Conservation (phyloP, 352 stramenopile genomes). For the Phytophthora melonis region DNA sequence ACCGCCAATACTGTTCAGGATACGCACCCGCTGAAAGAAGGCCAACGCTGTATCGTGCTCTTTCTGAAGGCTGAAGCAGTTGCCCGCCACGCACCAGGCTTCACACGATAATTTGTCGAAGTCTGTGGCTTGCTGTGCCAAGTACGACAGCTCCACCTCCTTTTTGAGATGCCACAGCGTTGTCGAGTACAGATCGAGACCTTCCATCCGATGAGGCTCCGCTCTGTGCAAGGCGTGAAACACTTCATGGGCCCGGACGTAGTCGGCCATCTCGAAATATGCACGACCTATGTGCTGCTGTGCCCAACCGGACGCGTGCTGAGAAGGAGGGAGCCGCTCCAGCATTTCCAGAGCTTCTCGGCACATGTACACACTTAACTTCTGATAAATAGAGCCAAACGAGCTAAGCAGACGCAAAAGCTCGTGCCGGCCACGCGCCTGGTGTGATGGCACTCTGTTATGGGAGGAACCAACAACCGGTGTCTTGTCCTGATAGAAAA, state of each 20-base stretch:
- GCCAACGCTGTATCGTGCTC: constrained; percentile 96
- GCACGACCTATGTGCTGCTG: constrained; percentile 94
- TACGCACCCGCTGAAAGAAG: constrained; percentile 94
- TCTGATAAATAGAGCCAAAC: constrained; percentile 82
- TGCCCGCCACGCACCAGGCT: constrained; percentile 97
- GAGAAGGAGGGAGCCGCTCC: constrained; percentile 78
- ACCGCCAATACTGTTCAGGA: not conserved
- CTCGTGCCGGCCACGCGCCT: constrained; percentile 40
- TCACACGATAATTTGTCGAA: constrained; percentile 95
- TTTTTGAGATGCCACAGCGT: constrained; percentile 98
- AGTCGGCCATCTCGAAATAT: constrained; percentile 97
- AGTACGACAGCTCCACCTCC: constrained; percentile 97
- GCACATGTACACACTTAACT: constrained; percentile 82
- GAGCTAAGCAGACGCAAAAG: constrained; percentile 68
- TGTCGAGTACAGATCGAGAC: constrained; percentile 96
- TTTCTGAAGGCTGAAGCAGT: constrained; percentile 98
- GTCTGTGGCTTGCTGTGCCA: constrained; percentile 94
- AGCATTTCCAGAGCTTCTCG: constrained; percentile 91
- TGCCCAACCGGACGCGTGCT: constrained; percentile 94
- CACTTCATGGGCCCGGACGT: constrained; percentile 88
- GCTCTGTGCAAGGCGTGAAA: constrained; percentile 91
- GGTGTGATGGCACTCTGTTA: constrained; percentile 12
- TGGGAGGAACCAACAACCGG: constrained; percentile 9
- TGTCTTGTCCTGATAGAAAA: constrained; percentile 35
- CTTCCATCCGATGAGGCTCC: constrained; percentile 94